Conservation (phyloP, 495 filamentous ascomycete species). For the Oleoguttula mirabilis region DNA sequence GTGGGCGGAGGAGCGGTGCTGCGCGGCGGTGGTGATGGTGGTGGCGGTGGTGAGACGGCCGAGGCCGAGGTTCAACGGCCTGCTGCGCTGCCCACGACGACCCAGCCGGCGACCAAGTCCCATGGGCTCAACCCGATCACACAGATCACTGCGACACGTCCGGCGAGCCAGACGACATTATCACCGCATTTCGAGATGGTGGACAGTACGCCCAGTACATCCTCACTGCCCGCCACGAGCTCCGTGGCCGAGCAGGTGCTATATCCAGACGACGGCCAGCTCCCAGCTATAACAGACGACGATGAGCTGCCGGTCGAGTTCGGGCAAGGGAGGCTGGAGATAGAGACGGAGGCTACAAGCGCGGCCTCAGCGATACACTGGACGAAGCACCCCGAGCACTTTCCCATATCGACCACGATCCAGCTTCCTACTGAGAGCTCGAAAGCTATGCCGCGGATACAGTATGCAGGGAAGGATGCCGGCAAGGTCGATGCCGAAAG, state of each 20-base stretch:
- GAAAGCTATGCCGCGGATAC: conserved; percentile 61
- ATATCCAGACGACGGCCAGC: not conserved
- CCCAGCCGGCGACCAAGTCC: not conserved
- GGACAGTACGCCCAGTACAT: not conserved
- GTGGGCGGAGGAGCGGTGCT: conserved; percentile 12
- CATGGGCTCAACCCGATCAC: not conserved
- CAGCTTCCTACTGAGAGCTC: conserved; percentile 59
- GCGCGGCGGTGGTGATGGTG: not conserved
- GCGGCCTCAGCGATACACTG: conserved; percentile 15
- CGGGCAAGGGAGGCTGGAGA: conserved; percentile 1
- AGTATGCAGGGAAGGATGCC: conserved; percentile 36
- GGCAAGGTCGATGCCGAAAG: conserved; percentile 14
- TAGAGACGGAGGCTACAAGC: not conserved
- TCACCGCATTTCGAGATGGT: not conserved
- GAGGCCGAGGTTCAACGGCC: not conserved
- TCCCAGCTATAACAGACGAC: conserved; percentile 10
- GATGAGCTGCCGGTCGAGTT: conserved; percentile 1
- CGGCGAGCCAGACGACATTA: not conserved
- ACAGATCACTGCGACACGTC: not conserved
- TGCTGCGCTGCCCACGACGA: not conserved
- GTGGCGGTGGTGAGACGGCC: too few species aligned
- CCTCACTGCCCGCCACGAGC: not conserved
- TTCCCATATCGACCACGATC: conserved; percentile 45
- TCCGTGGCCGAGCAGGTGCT: not conserved
- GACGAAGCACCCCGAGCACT: conserved; percentile 20